A percentile compares a stretch with the other conserved stretches of the same genome.
Conservation (phyloP, 192 early-diverging fungal genomes). For the Coemansia sp. region DNA sequence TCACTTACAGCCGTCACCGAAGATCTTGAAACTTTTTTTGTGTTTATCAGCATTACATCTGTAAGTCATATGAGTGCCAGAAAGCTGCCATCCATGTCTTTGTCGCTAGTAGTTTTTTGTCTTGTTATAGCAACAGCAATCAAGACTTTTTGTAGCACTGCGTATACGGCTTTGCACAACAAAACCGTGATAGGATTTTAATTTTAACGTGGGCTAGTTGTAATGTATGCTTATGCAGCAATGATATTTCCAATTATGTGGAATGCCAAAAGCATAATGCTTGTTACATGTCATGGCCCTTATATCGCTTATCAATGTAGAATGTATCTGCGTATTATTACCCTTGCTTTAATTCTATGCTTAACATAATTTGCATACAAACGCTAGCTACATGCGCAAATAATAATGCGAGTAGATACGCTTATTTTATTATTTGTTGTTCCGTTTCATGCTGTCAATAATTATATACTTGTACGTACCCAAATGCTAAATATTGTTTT, state of each 20-base stretch:
- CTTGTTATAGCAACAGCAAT: slow-evolving; percentile 57
- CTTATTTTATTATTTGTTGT: slow-evolving; percentile 64
- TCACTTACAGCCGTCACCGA: slow-evolving; percentile 20
- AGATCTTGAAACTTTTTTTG: slow-evolving; percentile 64
- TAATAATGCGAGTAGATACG: slow-evolving; percentile 77
- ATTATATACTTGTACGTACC: slow-evolving; percentile 74
- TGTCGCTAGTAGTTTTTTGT: slow-evolving; percentile 55
- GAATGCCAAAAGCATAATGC: slow-evolving; percentile 65
- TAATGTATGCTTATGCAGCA: slow-evolving; percentile 63
- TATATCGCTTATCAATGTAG: slow-evolving; percentile 60
- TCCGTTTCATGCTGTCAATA: slow-evolving; percentile 70
- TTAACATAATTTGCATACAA: slow-evolving; percentile 78
- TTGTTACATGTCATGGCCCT: slow-evolving; percentile 67
- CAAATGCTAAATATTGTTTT: slow-evolving; percentile 64
- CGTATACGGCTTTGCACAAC: too few relatives aligned
- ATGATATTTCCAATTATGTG: slow-evolving; percentile 67
- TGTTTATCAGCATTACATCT: slow-evolving; percentile 60
- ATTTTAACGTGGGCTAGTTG: slow-evolving; percentile 69
- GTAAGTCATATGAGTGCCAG: slow-evolving; percentile 58
- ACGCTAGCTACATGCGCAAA: slow-evolving; percentile 82
- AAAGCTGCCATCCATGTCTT: slow-evolving; percentile 63
- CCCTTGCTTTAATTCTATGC: slow-evolving; percentile 70
- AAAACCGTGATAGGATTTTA: too few relatives aligned
- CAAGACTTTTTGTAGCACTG: too few relatives aligned
- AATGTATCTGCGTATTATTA: slow-evolving; percentile 60